Evolutionary conservation across 2,329 filamentous ascomycete genomes (phyloP).

Genomic region (Aplosporella prunicola): DNA sequence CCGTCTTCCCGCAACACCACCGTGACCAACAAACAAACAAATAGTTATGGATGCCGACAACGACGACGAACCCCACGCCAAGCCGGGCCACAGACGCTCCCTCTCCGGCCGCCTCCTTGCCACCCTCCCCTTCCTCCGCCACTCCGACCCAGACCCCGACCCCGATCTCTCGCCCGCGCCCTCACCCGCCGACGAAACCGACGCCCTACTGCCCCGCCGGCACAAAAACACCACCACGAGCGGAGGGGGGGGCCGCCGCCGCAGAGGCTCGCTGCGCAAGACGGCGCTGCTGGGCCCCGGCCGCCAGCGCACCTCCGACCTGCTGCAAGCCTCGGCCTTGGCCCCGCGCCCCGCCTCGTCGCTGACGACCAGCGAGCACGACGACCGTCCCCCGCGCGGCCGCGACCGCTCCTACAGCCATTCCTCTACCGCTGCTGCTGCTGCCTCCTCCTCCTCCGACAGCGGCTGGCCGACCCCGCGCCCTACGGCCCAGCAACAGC

Average conservation of each 20-base stretch:
- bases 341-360: conserved; percentile 11
- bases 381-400: conserved; percentile 10
- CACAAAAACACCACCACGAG: too few relatives aligned
- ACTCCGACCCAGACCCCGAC: conserved; percentile 26
- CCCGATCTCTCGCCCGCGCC: too few relatives aligned
- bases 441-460: conserved; percentile 25
- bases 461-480: conserved; percentile 25
- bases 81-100: conserved; percentile 41
- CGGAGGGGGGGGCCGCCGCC: conserved; percentile 46
- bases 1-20: too few relatives aligned
- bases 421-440: conserved; percentile 14
- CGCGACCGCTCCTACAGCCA: conserved; percentile 30
- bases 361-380: conserved; percentile 1
- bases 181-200: too few relatives aligned
- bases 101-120: conserved; percentile 58
- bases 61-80: not conserved
- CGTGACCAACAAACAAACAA: too few relatives aligned
- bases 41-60: too few relatives aligned
- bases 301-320: conserved; percentile 17
- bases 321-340: too few relatives aligned
- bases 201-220: too few relatives aligned
- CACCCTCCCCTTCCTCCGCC: conserved; percentile 59
- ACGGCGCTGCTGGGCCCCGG: conserved; percentile 73
- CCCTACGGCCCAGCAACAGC: conserved; percentile 21
- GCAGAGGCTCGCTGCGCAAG: conserved; percentile 79